phyloP scores from a whole-genome alignment of 805 yeast species.

The Zygoascus tannicola region DNA sequence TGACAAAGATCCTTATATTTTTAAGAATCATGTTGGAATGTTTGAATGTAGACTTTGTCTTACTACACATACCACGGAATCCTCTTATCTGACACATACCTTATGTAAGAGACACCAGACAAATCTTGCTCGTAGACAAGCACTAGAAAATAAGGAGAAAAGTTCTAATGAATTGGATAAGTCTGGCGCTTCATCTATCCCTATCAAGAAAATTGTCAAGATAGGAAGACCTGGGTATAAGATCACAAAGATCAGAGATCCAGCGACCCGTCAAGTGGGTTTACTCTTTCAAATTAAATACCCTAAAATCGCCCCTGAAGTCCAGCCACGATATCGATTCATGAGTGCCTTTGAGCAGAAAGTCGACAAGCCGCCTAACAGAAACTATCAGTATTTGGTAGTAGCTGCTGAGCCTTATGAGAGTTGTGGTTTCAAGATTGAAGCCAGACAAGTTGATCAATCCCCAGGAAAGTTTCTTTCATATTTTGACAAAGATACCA shows the following conservation, averaged over 20 bases:
- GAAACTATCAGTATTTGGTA: constrained; percentile 58
- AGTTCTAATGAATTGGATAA: constrained; percentile 13
- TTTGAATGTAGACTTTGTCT: constrained; percentile 78
- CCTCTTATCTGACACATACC: constrained; percentile 74
- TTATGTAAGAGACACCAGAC: constrained; percentile 76
- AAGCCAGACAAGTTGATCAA: constrained; percentile 43
- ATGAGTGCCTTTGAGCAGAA: constrained; percentile 70
- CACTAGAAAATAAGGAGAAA: constrained; percentile 29
- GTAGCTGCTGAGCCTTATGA: constrained; percentile 89
- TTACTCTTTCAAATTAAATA: constrained; percentile 51
- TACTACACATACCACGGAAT: constrained; percentile 72
- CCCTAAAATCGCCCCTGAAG: constrained; percentile 37
- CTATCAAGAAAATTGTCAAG: constrained; percentile 42
- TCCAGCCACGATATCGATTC: constrained; percentile 58
- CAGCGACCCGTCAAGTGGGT: constrained; percentile 50
- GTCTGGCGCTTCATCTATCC: constrained; percentile 28
- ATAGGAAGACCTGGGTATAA: constrained; percentile 70
- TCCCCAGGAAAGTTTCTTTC: constrained; percentile 43
- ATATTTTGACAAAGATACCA: constrained; percentile 62
- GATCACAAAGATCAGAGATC: constrained; percentile 59
- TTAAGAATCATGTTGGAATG: constrained; percentile 72
- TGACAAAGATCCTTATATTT: constrained; percentile 69
- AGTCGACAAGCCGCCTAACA: constrained; percentile 36
- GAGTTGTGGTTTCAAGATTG: constrained; percentile 66
- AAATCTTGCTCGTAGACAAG: constrained; percentile 57